phyloP scores from a whole-genome alignment of 1,284 basidiomycete genomes.

The Abortiporus biennis region DNA sequence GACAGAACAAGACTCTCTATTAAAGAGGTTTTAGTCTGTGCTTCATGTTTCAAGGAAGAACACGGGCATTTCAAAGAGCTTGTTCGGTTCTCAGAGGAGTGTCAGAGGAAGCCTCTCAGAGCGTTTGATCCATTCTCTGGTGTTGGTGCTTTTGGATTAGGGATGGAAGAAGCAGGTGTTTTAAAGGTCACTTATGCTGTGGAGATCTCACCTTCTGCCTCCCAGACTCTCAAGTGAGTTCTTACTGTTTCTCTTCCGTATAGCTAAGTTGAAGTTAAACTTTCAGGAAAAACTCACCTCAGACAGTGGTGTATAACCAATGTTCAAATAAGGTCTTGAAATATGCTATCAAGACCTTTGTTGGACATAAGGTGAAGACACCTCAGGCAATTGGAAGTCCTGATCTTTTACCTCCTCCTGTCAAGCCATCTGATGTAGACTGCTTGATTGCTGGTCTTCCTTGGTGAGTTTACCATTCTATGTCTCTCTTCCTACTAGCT shows the following conservation, averaged over 20 bases:
- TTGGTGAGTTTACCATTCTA: constrained; percentile 43
- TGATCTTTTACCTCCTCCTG: constrained; percentile 34
- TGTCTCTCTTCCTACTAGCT: constrained; percentile 1
- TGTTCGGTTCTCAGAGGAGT: constrained; percentile 17
- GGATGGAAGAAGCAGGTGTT: constrained; percentile 43
- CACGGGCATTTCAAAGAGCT: constrained; percentile 22
- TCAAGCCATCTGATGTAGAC: constrained; percentile 47
- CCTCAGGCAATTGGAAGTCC: constrained; percentile 31
- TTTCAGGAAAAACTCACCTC: constrained; percentile 39
- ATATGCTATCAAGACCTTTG: constrained; percentile 43
- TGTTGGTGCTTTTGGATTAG: constrained; percentile 56
- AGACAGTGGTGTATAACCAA: constrained; percentile 43
- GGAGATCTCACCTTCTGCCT: constrained; percentile 69
- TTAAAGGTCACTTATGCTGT: constrained; percentile 57
- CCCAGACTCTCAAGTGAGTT: constrained; percentile 50
- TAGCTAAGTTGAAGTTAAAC: background rate
- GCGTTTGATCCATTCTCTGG: constrained; percentile 64
- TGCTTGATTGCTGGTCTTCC: constrained; percentile 66
- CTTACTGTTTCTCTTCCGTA: constrained; percentile 2
- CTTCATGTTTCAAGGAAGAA: constrained; percentile 33
- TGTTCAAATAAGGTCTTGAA: constrained; percentile 57
- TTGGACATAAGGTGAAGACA: constrained; percentile 29
- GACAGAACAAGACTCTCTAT: constrained; percentile 24
- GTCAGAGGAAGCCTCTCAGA: constrained; percentile 28
- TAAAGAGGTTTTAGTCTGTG: constrained; percentile 38